Evolutionary conservation across 2,329 filamentous ascomycete genomes (phyloP).

Genomic region (Botrytis fabae): DNA sequence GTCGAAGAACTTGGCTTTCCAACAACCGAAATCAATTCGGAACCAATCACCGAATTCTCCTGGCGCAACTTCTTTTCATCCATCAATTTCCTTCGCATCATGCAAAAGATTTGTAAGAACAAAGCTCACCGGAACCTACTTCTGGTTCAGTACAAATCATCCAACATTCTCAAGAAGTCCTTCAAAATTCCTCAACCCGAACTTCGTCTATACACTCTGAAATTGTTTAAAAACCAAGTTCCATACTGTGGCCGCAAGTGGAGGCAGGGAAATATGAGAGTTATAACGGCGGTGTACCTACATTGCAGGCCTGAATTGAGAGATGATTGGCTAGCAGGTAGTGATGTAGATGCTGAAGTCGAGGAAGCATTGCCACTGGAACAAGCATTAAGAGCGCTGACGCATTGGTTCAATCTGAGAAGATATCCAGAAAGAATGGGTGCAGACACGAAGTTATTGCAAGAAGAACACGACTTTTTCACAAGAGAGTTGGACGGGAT

Average conservation of each 20-base stretch:
- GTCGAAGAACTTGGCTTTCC: conserved; percentile 90
- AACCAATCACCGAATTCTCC: conserved; percentile 85
- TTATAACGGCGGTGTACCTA: conserved; percentile 95
- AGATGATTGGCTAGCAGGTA: conserved; percentile 92
- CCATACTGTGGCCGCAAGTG: conserved; percentile 98
- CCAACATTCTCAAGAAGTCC: conserved; percentile 85
- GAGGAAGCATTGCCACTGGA: conserved; percentile 91
- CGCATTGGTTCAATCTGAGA: conserved; percentile 91
- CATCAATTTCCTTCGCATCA: conserved; percentile 92
- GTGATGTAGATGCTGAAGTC: conserved; percentile 89
- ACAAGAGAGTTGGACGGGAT: conserved; percentile 73
- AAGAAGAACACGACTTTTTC: conserved; percentile 79
- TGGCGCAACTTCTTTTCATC: conserved; percentile 93
- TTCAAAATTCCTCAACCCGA: conserved; percentile 87
- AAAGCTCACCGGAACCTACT: conserved; percentile 94
- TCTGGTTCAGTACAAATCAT: conserved; percentile 93
- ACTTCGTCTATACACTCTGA: conserved; percentile 89
- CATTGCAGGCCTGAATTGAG: conserved; percentile 89
- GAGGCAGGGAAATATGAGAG: conserved; percentile 97
- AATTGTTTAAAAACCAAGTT: conserved; percentile 98
- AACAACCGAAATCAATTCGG: conserved; percentile 64
- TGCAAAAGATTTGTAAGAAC: conserved; percentile 96
- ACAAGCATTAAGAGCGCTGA: conserved; percentile 83
- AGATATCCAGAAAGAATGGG: conserved; percentile 77
- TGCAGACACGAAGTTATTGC: conserved; percentile 53